phyloP scores from a whole-genome alignment of 2,329 filamentous ascomycete species.

The Aureobasidium sp. region DNA sequence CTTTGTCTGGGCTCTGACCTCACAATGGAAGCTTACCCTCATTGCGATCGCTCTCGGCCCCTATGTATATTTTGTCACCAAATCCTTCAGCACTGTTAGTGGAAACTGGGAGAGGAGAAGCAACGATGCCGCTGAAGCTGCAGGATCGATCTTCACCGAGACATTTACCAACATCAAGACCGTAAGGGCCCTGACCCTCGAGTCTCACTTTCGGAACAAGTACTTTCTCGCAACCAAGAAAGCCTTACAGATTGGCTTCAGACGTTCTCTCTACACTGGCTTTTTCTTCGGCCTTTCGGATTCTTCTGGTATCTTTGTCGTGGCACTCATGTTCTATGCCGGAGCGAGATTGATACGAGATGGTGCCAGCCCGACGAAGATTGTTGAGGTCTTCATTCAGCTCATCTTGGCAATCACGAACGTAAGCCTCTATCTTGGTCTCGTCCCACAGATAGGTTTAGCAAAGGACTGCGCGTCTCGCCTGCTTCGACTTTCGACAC shows the following conservation, averaged over 20 bases:
- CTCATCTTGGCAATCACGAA: constrained; percentile 77
- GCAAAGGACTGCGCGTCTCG: constrained; percentile 64
- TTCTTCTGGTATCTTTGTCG: constrained; percentile 60
- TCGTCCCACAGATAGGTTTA: constrained; percentile 72
- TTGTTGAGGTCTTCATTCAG: constrained; percentile 70
- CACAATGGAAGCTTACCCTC: constrained; percentile 73
- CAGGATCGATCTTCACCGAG: constrained; percentile 60
- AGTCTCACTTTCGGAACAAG: constrained; percentile 61
- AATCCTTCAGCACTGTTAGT: constrained; percentile 55
- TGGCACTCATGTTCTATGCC: constrained; percentile 78
- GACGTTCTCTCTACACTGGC: constrained; percentile 58
- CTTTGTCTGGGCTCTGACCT: constrained; percentile 61
- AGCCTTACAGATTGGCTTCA: constrained; percentile 53
- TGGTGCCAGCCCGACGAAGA: constrained; percentile 43
- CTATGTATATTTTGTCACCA: constrained; percentile 56
- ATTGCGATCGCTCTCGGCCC: constrained; percentile 63
- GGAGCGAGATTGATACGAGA: constrained; percentile 55
- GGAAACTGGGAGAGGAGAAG: constrained; percentile 63
- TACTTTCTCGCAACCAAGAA: constrained; percentile 44
- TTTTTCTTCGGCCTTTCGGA: constrained; percentile 71
- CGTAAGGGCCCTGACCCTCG: constrained; percentile 65
- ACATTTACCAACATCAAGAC: constrained; percentile 71
- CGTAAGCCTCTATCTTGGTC: constrained; percentile 59
- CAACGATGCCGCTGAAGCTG: constrained; percentile 52
- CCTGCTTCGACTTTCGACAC: constrained; percentile 59